Evolutionary conservation across 73 alveolate species (phyloP).

Genomic region (Tetrahymena elliotti): DNA sequence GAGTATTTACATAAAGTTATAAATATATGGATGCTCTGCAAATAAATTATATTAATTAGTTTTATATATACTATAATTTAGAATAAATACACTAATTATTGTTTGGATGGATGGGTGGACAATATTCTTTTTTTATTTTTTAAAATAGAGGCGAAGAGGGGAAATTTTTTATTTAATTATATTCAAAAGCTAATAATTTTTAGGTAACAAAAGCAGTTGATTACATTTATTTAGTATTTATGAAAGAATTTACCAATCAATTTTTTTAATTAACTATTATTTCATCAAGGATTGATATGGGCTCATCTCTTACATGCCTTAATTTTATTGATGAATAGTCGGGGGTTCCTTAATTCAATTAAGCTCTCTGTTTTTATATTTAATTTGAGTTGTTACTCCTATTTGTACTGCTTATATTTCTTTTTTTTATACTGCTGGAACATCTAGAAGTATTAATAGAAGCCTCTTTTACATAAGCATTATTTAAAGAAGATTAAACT

Average conservation of each 20-base stretch:
- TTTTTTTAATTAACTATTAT: too few relatives aligned
- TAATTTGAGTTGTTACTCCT: background rate
- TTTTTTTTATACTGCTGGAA: background rate
- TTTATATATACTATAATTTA: too few relatives aligned
- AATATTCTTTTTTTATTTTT: too few relatives aligned
- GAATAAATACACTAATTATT: background rate
- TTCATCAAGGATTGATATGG: background rate
- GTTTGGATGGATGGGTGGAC: background rate
- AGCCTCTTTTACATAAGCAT: background rate
- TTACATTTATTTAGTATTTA: background rate
- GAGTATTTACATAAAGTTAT: background rate
- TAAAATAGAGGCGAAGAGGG: background rate
- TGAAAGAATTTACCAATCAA: background rate
- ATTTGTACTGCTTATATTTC: background rate
- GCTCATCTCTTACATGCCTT: background rate
- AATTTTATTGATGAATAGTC: background rate
- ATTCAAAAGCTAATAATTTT: background rate
- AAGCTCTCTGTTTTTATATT: background rate
- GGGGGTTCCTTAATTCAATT: background rate
- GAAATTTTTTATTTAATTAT: too few relatives aligned
- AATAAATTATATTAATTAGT: too few relatives aligned
- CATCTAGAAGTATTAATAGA: background rate
- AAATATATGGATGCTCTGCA: background rate
- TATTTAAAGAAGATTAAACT: background rate
- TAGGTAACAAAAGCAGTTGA: background rate